phyloP scores from a whole-genome alignment of 805 yeast genomes.

The Kluyveromyces wickerhamii region DNA sequence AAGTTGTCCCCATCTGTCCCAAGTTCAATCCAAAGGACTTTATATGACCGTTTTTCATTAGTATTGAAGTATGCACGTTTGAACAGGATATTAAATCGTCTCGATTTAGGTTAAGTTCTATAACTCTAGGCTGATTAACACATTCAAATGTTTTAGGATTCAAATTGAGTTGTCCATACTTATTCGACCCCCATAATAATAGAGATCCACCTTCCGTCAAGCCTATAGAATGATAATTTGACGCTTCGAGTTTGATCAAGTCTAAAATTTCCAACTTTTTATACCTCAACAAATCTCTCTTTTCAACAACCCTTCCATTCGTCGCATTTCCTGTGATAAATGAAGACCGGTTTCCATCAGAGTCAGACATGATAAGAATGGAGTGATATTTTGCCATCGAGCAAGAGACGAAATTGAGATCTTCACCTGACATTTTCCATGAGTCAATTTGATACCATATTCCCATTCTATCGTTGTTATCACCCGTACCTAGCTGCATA shows the following conservation, averaged over 20 bases:
- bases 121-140: constrained; percentile 8
- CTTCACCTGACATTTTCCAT: constrained; percentile 9
- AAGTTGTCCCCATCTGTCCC: constrained; percentile 64
- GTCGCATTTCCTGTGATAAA: constrained; percentile 60
- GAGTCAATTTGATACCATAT: constrained; percentile 7
- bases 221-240: constrained; percentile 63
- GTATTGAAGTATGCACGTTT: constrained; percentile 55
- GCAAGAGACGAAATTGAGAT: constrained; percentile 34
- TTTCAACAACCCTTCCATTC: constrained; percentile 61
- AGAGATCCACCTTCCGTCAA: constrained; percentile 46
- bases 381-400: constrained; percentile 61
- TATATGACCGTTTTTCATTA: constrained; percentile 40
- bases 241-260: constrained; percentile 32
- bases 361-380: constrained; percentile 45
- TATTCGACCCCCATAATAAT: constrained; percentile 75
- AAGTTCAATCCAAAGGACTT: constrained; percentile 71
- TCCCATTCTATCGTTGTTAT: constrained; percentile 40
- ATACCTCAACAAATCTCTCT: constrained; percentile 39
- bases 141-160: constrained; percentile 22
- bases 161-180: constrained; percentile 44
- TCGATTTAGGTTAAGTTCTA: constrained; percentile 10
- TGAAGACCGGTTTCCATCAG: constrained; percentile 30
- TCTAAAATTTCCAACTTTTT: constrained; percentile 35
- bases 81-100: constrained; percentile 51
- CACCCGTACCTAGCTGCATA: constrained; percentile 60